A percentile compares a stretch with the other conserved stretches of the same genome.
phyloP scores from a whole-genome alignment of 2,329 filamentous ascomycete species.

The Amphichorda felina region DNA sequence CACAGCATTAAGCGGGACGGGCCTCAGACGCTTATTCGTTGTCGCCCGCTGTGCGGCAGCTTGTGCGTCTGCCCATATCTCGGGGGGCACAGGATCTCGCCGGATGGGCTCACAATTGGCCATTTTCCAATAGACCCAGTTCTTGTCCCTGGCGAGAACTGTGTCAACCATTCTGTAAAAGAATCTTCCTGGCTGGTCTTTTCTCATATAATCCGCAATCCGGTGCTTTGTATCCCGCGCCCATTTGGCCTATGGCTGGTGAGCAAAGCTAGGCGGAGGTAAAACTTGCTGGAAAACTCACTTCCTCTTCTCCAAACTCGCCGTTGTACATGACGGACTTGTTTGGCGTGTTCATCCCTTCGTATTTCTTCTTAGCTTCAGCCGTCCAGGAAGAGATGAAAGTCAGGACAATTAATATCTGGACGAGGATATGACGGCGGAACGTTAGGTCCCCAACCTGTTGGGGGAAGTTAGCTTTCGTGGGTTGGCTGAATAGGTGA shows the following conservation, averaged over 20 bases:
- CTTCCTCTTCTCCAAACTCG: conserved; percentile 75
- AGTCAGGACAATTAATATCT: conserved; percentile 87
- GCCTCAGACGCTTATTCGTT: conserved; percentile 57
- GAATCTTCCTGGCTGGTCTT: conserved; percentile 74
- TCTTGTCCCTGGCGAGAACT: conserved; percentile 89
- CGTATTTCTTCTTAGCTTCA: conserved; percentile 68
- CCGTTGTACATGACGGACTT: conserved; percentile 76
- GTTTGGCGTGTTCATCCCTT: conserved; percentile 56
- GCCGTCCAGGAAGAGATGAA: conserved; percentile 86
- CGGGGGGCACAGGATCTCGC: conserved; percentile 55
- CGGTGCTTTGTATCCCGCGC: conserved; percentile 62
- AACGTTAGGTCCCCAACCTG: conserved; percentile 91
- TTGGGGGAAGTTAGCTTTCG: conserved; percentile 8
- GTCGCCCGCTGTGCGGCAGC: conserved; percentile 53
- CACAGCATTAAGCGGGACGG: conserved; percentile 59
- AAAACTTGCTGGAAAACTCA: conserved; percentile 30
- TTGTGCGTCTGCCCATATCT: conserved; percentile 60
- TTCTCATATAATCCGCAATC: conserved; percentile 75
- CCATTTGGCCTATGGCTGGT: conserved; percentile 59
- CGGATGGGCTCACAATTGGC: conserved; percentile 86
- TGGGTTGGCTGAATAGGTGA: too few relatives aligned
- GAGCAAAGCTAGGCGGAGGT: neutral
- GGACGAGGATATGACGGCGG: conserved; percentile 84
- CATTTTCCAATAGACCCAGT: conserved; percentile 98
- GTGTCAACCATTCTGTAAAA: conserved; percentile 97